Evolutionary conservation across 1,284 basidiomycete genomes (phyloP), one percentile per base, ranked within the genome.

Genomic region (Boletus sp.): DNA sequence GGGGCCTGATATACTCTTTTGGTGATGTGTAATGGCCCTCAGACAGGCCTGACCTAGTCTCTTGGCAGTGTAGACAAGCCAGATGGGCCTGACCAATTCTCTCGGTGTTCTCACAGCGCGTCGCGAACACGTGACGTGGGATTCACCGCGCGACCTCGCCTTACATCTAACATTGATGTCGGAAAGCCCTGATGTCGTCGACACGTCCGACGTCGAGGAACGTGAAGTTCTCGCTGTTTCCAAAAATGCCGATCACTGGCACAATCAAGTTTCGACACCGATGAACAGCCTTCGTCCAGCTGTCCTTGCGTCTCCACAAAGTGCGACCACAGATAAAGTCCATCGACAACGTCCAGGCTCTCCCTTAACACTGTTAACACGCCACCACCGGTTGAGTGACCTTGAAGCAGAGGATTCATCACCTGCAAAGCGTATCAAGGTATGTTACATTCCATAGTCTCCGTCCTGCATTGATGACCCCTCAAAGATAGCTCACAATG

Each of bases 161-260:
- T 16, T 3, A 36, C 19, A 14, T 16, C 16, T 26, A 19, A 32
- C 32, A 3, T 17, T 16, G 9, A 34, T 8, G 32, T 17, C 67
- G 64, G 62, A 69, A 19, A 51, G 51, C 32, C 65, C 70, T 9
- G 78, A 79, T 33, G 64, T 72, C 46, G 75, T 82, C n/a, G 80
- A 81, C 58, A 82, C 81, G 10, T 82, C 80, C 2, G 81, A 82
- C 52, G 59, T 68, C 34, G 80, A 82, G 48, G 80, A 82, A 53
- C 69, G 69, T 16, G 77, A 77, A 55, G 67, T 70, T 27, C 53
- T 73, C 10, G 45, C 53, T 23, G 50, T 57, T 13, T 53, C 52
- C 4, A 22, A 46, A 8, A 36, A 40, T 6, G 16, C 14, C 19
- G 40, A 52, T 41, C 41, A 30, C 9, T 42, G 41, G 37, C 2